Base-by-base conservation (phyloP, 345 rosid species). In the Laguncularia racemosa region DNA sequence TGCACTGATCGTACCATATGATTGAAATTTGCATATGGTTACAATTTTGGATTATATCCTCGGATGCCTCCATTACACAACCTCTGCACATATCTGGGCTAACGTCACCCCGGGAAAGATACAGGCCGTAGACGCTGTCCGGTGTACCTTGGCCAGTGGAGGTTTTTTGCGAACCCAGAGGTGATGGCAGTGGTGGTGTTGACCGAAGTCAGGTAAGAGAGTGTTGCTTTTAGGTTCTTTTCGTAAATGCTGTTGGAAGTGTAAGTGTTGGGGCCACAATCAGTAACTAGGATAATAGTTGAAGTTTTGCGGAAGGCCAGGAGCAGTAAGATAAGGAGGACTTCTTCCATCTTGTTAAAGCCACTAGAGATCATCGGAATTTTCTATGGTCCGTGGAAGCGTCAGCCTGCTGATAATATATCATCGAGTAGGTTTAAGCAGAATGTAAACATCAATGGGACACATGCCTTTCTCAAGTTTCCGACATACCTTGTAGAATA, bases 81-180 rank as follows among this genome's bases (percentile, higher is more conserved):
- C 20, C 40, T 4, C 19, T 45, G 26, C 71, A 73, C 15, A 14
- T 51, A 13, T 20, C 44, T 0, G 51, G 10, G n/a, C 43, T 11
- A 10, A 64, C 52, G 44, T 73, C 77, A 1, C 77, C 73, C 14
- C 77, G 73, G 60, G 73, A 73, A 43, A 65, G 64, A 44, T 43
- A 65, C 13, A 64, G 70, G 44, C 71, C 64, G 50, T 56, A 60
- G 43, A 57, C 71, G 5, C 12, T 17, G 60, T 56, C 38, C 19
- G 56, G 53, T 12, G 20, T 20, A 12, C 53, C 43, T 15, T 5
- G 50, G 2, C 69, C 73, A 4, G 47, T 26, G 2, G 73, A 18
- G 63, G 59, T 9, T 50, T n/a, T 59, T 65, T 48, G 15, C 52
- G 55, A 60, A 73, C 16, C 73, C 69, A 13, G 38, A 50, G 19